These are phyloP conservation scores for Diddensiella transvaalensis DNA, from an alignment of 805 yeast species.

Conservation along the genomic window DNA sequence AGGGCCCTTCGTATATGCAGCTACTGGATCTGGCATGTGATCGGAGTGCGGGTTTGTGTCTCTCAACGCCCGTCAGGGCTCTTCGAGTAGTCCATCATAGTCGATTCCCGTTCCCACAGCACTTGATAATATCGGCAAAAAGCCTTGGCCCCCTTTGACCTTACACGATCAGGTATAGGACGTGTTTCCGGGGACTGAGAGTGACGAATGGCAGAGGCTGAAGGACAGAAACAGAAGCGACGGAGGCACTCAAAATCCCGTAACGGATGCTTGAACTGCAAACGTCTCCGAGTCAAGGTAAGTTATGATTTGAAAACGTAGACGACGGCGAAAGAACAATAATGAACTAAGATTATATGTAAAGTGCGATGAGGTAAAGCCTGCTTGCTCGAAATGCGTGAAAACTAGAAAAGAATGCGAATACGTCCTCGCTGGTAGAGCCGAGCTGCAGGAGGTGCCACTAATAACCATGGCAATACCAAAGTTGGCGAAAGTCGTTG, in stretches of 20 bases:
- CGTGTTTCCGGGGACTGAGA: too few relatives aligned
- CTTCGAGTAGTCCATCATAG: too few relatives aligned
- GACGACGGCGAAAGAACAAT: not conserved
- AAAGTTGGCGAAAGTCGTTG: not conserved
- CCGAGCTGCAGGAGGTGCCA: not conserved
- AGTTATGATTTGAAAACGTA: too few relatives aligned
- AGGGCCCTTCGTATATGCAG: too few relatives aligned
- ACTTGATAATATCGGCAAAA: too few relatives aligned
- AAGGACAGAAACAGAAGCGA: conserved; percentile 9
- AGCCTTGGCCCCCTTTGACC: too few relatives aligned
- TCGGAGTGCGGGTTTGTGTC: too few relatives aligned
- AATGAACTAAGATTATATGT: too few relatives aligned
- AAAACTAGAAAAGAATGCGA: conserved; percentile 21
- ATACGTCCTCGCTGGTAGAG: conserved; percentile 4
- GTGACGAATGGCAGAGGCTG: not conserved
- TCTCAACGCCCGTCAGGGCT: too few relatives aligned
- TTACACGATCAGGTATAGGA: too few relatives aligned
- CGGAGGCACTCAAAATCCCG: conserved; percentile 25
- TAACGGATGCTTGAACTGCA: conserved; percentile 27
- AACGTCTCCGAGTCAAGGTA: conserved; percentile 24
- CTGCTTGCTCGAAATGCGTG: conserved; percentile 23
- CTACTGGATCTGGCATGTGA: too few relatives aligned
- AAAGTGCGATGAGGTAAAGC: conserved; percentile 26
- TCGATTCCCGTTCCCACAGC: too few relatives aligned
- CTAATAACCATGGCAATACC: not conserved